These are phyloP conservation scores for Funneliformis caledonium DNA, from an alignment of 371 early-diverging fungal species.

Conservation along the genomic window DNA sequence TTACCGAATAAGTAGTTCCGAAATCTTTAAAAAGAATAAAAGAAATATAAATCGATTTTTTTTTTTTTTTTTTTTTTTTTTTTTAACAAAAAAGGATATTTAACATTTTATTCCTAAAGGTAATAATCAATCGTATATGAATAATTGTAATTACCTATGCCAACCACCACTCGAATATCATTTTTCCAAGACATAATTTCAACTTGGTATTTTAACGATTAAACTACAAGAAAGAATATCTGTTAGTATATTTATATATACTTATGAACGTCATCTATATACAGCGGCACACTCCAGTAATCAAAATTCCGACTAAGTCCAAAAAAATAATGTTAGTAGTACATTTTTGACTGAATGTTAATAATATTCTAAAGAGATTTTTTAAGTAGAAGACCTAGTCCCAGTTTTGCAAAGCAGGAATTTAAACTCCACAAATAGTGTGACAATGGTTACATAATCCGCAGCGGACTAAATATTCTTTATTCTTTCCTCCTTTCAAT, in stretches of 20 bases:
- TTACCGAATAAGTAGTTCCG: conserved; percentile 16
- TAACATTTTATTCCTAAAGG: background rate
- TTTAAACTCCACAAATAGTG: too few relatives aligned
- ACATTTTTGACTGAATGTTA: background rate
- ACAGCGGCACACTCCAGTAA: background rate
- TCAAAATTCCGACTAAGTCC: background rate
- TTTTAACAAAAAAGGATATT: background rate
- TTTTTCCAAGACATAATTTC: background rate
- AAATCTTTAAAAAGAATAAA: background rate
- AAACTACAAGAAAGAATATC: background rate
- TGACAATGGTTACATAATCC: too few relatives aligned
- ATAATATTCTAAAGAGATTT: too few relatives aligned
- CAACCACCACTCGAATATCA: conserved; percentile 31
- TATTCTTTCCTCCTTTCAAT: too few relatives aligned
- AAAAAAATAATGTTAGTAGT: background rate
- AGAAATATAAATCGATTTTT: too few relatives aligned
- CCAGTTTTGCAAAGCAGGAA: too few relatives aligned
- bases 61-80: too few relatives aligned
- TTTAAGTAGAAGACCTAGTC: too few relatives aligned
- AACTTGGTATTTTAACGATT: background rate
- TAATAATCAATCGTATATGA: too few relatives aligned
- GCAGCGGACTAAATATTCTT: too few relatives aligned
- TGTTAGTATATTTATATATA: background rate
- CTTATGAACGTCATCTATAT: background rate
- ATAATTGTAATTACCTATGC: conserved; percentile 19